phyloP scores from a whole-genome alignment of 345 rosid species.

The Viola odorata region DNA sequence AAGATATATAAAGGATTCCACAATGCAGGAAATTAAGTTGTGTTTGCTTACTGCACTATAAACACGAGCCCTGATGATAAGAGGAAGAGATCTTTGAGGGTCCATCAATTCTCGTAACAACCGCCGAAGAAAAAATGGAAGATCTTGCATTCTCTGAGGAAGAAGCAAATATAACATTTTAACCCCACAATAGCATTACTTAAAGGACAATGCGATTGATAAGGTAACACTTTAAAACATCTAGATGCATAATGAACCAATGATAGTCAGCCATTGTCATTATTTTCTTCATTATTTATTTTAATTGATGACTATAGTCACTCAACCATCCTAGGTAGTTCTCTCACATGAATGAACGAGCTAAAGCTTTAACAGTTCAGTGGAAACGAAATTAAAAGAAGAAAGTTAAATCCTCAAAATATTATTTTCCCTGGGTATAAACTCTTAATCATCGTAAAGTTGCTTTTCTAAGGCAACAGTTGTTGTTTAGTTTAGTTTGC shows the following conservation, averaged over 20 bases:
- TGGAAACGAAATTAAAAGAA: no score
- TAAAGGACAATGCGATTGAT: no score
- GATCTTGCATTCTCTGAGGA: slow-evolving; percentile 78
- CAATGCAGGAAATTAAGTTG: not conserved
- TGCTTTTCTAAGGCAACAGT: not conserved
- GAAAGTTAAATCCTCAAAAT: no score
- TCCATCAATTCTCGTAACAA: slow-evolving; percentile 68
- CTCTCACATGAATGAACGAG: no score
- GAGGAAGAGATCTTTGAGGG: slow-evolving; percentile 85
- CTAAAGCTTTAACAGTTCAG: no score
- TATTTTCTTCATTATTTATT: no score
- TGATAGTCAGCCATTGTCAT: no score
- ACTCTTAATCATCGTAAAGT: not conserved
- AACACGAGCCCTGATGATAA: slow-evolving; percentile 73
- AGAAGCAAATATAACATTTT: not conserved
- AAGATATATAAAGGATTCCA: not conserved
- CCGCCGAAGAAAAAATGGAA: slow-evolving; percentile 78
- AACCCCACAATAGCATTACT: not conserved
- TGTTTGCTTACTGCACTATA: slow-evolving; percentile 64
- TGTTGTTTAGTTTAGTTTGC: not conserved
- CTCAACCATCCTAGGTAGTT: no score
- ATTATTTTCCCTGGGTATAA: no score
- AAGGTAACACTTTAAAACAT: no score
- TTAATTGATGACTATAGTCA: no score
- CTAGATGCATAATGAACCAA: no score